Percentiles rank a stretch among this genome's conserved stretches.
Conservation (phyloP, 2,329 filamentous ascomycete species). For the Colletotrichum costaricense region DNA sequence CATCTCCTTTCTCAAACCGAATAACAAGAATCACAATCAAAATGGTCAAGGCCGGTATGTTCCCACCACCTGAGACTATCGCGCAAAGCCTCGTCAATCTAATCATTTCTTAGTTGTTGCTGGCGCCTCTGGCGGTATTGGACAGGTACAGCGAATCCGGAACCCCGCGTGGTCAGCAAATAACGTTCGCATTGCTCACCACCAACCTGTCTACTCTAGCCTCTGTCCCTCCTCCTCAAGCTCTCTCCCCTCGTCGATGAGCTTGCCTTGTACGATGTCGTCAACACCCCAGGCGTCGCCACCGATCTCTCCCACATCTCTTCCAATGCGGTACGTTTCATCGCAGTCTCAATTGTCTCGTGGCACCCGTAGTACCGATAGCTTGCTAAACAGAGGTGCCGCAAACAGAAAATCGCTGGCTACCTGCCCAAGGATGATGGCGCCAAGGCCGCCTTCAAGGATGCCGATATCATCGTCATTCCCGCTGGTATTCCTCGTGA, state of each 20-base stretch:
- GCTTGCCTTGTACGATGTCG: conserved; percentile 98
- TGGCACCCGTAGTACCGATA: background rate
- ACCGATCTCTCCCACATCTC: conserved; percentile 98
- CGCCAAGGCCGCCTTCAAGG: conserved; percentile 87
- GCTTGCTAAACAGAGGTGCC: conserved; percentile 15
- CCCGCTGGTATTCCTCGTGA: conserved; percentile 97
- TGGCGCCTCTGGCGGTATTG: conserved; percentile 98
- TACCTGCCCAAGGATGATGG: conserved; percentile 89
- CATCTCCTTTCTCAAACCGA: conserved; percentile 7
- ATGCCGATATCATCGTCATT: conserved; percentile 96
- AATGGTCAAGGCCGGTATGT: conserved; percentile 73
- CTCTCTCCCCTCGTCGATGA: conserved; percentile 87
- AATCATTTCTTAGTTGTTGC: conserved; percentile 74
- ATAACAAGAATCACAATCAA: conserved; percentile 42
- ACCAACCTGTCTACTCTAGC: conserved; percentile 62
- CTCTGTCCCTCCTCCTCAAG: conserved; percentile 96
- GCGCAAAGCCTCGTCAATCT: background rate
- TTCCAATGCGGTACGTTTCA: conserved; percentile 75
- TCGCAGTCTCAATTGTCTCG: conserved; percentile 9
- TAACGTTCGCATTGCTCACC: conserved; percentile 32
- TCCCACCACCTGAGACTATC: background rate
- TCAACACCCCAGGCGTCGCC: conserved; percentile 97
- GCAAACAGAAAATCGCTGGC: conserved; percentile 80
- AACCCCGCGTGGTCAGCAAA: conserved; percentile 18
- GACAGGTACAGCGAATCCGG: conserved; percentile 74